These are phyloP conservation scores for Neonectria ditissima DNA, from an alignment of 2,329 filamentous ascomycete genomes.

Conservation along the genomic window DNA sequence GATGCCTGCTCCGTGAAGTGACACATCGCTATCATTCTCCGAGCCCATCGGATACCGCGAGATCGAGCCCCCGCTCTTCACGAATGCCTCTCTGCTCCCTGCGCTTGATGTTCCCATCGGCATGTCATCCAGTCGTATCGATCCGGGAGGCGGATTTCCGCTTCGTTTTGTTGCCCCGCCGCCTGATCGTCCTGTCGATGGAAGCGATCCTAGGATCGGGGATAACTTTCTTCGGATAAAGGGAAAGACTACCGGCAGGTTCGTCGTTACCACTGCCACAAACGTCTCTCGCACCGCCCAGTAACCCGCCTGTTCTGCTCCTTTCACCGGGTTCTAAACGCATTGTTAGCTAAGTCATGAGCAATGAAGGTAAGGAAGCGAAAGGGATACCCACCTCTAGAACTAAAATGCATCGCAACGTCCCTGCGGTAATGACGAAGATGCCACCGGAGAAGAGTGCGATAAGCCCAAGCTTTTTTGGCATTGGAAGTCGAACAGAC, in stretches of 20 bases:
- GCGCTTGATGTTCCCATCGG: conserved; percentile 6
- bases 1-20: conserved; percentile 22
- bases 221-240: conserved; percentile 43
- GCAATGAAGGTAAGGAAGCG: background rate
- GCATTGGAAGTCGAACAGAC: conserved; percentile 45
- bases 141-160: conserved; percentile 27
- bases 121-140: conserved; percentile 30
- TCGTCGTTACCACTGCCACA: conserved; percentile 53
- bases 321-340: conserved; percentile 49
- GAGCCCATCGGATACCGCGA: conserved; percentile 27
- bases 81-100: background rate
- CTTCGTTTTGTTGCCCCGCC: conserved; percentile 22
- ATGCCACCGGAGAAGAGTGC: conserved; percentile 53
- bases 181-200: conserved; percentile 10
- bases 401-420: conserved; percentile 51
- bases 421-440: conserved; percentile 51
- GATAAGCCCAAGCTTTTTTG: conserved; percentile 51
- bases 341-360: background rate
- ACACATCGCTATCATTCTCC: conserved; percentile 22
- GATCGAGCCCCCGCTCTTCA: conserved; percentile 16
- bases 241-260: conserved; percentile 55
- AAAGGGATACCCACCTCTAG: conserved; percentile 42
- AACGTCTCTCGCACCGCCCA: conserved; percentile 55
- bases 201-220: conserved; percentile 25
- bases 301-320: conserved; percentile 49